Conservation (phyloP, 2,329 filamentous ascomycete genomes). For the Pezicula carpinea region DNA sequence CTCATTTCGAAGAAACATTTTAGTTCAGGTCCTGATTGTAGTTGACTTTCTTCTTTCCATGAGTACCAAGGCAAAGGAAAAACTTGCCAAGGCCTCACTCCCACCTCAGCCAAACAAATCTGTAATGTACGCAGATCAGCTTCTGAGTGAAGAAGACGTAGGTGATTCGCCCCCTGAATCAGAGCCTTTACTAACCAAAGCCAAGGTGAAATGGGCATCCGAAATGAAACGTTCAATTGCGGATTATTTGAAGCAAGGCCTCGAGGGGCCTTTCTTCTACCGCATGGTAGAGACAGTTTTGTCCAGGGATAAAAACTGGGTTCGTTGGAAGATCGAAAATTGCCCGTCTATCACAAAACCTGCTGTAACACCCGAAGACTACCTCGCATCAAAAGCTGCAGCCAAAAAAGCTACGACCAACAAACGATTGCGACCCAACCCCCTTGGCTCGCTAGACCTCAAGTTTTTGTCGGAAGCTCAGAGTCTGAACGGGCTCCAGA, state of each 20-base stretch:
- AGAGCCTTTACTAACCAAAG: neutral
- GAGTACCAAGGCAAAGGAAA: slow-evolving; percentile 75
- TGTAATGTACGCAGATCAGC: slow-evolving; percentile 74
- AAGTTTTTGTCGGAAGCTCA: slow-evolving; percentile 71
- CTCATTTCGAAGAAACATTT: slow-evolving; percentile 87
- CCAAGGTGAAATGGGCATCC: slow-evolving; percentile 74
- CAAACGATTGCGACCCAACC: slow-evolving; percentile 63
- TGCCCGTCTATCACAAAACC: slow-evolving; percentile 82
- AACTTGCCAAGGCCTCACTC: slow-evolving; percentile 58
- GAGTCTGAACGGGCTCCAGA: slow-evolving; percentile 57
- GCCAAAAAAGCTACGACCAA: slow-evolving; percentile 63
- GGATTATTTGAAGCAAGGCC: slow-evolving; percentile 73
- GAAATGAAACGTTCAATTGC: slow-evolving; percentile 76
- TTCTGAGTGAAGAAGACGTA: slow-evolving; percentile 78
- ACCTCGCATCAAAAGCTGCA: slow-evolving; percentile 62
- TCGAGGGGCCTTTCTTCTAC: slow-evolving; percentile 88
- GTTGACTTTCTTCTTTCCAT: slow-evolving; percentile 94
- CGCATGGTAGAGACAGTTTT: slow-evolving; percentile 96
- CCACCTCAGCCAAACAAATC: slow-evolving; percentile 66
- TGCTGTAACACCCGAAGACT: slow-evolving; percentile 63
- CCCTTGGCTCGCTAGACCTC: slow-evolving; percentile 70
- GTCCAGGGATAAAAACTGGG: slow-evolving; percentile 96
- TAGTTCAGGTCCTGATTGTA: slow-evolving; percentile 91
- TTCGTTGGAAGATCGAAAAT: slow-evolving; percentile 93
- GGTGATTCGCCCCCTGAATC: slow-evolving; percentile 30